Evolutionary conservation across 228 moss, liverwort and hornwort species (phyloP).

Genomic region (Sphagnum fallax): DNA sequence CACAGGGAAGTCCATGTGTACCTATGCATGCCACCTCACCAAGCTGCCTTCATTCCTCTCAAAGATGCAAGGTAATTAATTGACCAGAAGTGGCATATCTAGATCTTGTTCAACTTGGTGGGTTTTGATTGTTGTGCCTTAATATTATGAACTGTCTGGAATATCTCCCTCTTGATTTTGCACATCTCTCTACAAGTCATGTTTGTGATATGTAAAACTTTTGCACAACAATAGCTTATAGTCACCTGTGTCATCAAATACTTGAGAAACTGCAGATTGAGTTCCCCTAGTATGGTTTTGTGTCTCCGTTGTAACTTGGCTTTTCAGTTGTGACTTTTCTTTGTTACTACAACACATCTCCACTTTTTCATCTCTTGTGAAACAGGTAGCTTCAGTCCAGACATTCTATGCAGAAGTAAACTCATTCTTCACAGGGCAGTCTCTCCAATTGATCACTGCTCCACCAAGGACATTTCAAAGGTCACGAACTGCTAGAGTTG

Average conservation of each 20-base stretch:
- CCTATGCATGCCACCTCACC: conserved; percentile 15
- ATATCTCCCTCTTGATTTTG: not conserved
- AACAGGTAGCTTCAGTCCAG: conserved; percentile 17
- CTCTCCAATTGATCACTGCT: conserved; percentile 5
- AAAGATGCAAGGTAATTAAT: conserved; percentile 20
- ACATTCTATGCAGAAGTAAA: conserved; percentile 15
- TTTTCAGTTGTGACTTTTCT: not conserved
- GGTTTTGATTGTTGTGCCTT: not conserved
- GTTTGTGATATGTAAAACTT: not conserved
- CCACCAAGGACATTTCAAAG: conserved; percentile 3
- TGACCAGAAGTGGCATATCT: not conserved
- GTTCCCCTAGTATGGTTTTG: not conserved
- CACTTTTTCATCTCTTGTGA: not conserved
- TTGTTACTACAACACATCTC: not conserved
- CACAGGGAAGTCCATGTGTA: conserved; percentile 25
- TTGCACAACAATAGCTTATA: not conserved
- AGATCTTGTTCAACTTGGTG: not conserved
- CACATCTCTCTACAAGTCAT: not conserved
- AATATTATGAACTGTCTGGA: not conserved
- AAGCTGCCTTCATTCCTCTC: conserved; percentile 10
- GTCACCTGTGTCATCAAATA: not conserved
- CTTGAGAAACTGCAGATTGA: not conserved
- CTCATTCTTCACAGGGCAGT: conserved; percentile 24
- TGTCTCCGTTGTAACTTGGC: not conserved
- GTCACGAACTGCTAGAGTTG: conserved; percentile 5